Conservation (phyloP, 768 basidiomycete genomes). For the Kwoniella sp. region DNA sequence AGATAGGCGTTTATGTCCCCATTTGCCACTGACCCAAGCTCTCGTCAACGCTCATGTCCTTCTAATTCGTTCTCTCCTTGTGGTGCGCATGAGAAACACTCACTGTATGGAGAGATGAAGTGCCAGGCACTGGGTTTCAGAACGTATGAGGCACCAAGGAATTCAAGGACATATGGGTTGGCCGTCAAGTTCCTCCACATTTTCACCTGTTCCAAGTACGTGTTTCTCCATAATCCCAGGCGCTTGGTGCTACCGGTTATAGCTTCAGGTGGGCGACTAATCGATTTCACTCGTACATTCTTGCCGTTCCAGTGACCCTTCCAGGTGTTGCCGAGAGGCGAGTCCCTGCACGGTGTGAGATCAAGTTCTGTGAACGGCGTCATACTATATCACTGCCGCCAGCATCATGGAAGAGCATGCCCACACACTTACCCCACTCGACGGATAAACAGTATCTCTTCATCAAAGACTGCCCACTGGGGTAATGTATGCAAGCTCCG, state of each 20-base stretch:
- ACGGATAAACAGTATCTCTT: not conserved
- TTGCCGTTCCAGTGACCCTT: not conserved
- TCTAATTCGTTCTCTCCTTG: no score
- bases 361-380: no score
- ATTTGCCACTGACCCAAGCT: not conserved
- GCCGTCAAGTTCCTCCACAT: not conserved
- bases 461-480: not conserved
- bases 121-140: not conserved
- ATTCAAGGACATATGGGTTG: not conserved
- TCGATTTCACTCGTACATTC: slow-evolving; percentile 1
- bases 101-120: not conserved
- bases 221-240: no score
- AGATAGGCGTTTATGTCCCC: slow-evolving; percentile 4
- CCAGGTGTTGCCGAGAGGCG: not conserved
- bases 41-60: not conserved
- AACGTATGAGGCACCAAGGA: not conserved
- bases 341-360: no score
- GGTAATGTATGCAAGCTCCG: not conserved
- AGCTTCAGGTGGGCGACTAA: not conserved
- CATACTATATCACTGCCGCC: no score
- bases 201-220: not conserved
- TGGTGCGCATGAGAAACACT: not conserved
- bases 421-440: not conserved
- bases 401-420: no score
- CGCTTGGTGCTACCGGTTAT: no score